phyloP scores from a whole-genome alignment of 345 rosid genomes.

The Garcia nutans region DNA sequence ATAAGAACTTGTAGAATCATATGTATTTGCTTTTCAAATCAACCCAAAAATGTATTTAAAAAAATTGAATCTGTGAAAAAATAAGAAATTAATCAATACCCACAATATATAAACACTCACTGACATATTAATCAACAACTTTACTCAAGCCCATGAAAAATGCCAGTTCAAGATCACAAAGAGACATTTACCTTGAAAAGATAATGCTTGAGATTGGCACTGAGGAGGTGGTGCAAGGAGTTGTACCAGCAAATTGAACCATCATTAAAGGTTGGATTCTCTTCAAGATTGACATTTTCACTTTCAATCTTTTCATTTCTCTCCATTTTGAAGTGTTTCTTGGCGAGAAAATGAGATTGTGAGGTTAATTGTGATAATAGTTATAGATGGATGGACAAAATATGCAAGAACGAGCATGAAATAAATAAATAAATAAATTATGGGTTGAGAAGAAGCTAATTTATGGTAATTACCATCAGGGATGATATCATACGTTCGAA shows the following conservation, averaged over 20 bases:
- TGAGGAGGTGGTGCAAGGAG: conserved; percentile 65
- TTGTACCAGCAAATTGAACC: conserved; percentile 80
- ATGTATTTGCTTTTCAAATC: neutral
- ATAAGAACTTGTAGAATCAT: neutral
- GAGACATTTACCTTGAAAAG: conserved; percentile 50
- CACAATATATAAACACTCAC: neutral
- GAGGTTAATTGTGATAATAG: neutral
- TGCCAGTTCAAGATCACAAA: neutral
- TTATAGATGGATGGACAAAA: neutral
- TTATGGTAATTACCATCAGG: conserved; percentile 47
- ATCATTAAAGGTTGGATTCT: neutral
- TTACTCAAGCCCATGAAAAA: neutral
- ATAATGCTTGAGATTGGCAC: conserved; percentile 71
- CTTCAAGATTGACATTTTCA: neutral
- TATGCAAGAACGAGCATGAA: neutral
- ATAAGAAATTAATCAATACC: neutral
- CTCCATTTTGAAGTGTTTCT: conserved; percentile 10
- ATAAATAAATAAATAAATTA: neutral
- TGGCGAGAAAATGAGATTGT: neutral
- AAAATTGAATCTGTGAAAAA: neutral
- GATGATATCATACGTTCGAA: conserved; percentile 86
- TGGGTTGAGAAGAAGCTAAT: neutral
- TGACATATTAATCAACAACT: neutral
- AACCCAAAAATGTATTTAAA: neutral
- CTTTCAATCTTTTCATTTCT: neutral